Percentiles rank a stretch among this genome's conserved stretches.
Conservation (phyloP, 345 rosid genomes). For the Acer negundo region DNA sequence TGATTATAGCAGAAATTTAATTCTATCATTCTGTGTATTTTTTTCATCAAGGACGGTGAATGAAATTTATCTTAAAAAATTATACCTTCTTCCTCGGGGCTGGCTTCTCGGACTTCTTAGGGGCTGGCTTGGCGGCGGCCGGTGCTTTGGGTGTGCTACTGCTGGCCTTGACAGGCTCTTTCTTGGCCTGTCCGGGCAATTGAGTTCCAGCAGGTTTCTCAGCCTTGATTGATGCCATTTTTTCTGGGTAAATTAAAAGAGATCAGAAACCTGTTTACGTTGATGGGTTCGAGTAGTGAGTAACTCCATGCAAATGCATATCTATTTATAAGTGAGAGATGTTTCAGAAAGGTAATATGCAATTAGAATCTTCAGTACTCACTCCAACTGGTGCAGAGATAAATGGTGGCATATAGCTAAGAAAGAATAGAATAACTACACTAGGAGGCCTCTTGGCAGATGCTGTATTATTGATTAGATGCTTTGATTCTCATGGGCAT, state of each 20-base stretch:
- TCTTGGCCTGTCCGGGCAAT: slow-evolving; percentile 34
- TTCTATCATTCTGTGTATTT: no score
- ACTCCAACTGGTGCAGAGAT: slow-evolving; percentile 6
- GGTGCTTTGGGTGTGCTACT: slow-evolving; percentile 33
- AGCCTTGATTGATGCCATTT: slow-evolving; percentile 57
- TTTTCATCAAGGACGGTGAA: not conserved
- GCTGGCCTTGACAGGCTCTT: slow-evolving; percentile 32
- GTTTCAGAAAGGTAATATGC: not conserved
- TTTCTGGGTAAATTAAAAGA: not conserved
- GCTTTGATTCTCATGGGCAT: slow-evolving; percentile 8
- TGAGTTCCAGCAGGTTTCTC: slow-evolving; percentile 49
- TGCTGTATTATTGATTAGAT: slow-evolving; percentile 28
- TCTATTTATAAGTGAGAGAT: slow-evolving; percentile 30
- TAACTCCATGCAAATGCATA: not conserved
- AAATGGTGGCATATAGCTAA: not conserved
- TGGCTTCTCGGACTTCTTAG: slow-evolving; percentile 52
- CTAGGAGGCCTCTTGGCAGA: slow-evolving; percentile 21
- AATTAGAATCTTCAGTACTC: slow-evolving; percentile 23
- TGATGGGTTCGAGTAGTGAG: slow-evolving; percentile 11
- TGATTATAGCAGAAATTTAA: not conserved
- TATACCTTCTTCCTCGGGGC: slow-evolving; percentile 57
- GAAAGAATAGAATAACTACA: slow-evolving; percentile 33
- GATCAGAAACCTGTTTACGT: not conserved
- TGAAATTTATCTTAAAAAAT: not conserved
- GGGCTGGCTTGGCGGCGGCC: slow-evolving; percentile 42